Conservation (phyloP, 768 basidiomycete genomes). For the Coprinopsis sp. region DNA sequence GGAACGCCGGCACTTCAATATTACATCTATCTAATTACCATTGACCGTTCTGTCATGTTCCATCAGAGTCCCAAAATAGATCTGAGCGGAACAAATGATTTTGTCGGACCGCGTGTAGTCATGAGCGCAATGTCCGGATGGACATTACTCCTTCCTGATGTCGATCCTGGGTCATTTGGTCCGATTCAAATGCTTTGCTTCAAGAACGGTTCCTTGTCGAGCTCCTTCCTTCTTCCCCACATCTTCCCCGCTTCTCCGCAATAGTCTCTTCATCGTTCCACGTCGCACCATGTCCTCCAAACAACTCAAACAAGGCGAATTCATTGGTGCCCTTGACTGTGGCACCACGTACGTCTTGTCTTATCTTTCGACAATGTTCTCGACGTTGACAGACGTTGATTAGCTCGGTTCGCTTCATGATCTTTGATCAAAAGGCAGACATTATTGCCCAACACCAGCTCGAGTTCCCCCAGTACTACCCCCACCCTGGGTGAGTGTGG, state of each 20-base stretch:
- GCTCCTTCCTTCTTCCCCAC: constrained; percentile 5
- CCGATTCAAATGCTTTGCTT: constrained; percentile 13
- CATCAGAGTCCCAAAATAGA: too few species aligned
- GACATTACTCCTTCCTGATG: constrained; percentile 2
- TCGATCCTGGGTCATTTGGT: constrained; percentile 10
- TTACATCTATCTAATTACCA: constrained; percentile 10
- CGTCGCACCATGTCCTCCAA: constrained; percentile 11
- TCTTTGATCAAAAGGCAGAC: constrained; percentile 84
- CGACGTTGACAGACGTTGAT: background rate
- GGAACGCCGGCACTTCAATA: constrained; percentile 39
- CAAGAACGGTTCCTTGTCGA: too few species aligned
- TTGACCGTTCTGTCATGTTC: background rate
- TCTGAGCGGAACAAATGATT: background rate
- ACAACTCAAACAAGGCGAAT: constrained; percentile 60
- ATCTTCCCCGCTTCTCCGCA: constrained; percentile 9
- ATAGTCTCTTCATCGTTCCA: constrained; percentile 5
- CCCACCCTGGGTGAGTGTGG: constrained; percentile 66
- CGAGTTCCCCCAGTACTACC: constrained; percentile 93
- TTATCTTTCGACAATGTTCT: background rate
- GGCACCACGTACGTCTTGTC: constrained; percentile 77
- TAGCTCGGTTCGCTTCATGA: constrained; percentile 87
- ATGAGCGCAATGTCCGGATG: too few species aligned
- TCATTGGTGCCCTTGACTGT: constrained; percentile 90
- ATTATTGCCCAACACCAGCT: constrained; percentile 86
- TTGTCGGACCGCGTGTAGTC: background rate